phyloP scores from a whole-genome alignment of 2,329 filamentous ascomycete genomes.

The Fusarium xylarioides region DNA sequence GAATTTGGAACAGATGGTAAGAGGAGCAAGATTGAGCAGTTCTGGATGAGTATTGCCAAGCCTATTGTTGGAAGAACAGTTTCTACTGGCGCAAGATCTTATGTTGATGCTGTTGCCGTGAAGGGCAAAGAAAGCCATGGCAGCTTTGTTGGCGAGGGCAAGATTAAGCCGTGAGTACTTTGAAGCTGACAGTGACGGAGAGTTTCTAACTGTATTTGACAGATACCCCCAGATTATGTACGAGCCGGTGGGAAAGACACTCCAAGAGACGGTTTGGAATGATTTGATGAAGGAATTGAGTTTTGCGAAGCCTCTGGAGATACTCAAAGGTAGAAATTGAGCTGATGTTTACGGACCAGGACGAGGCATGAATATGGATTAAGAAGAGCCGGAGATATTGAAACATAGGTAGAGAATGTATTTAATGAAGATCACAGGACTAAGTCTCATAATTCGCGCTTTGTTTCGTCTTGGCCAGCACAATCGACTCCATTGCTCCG shows the following conservation, averaged over 20 bases:
- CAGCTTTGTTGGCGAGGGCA: constrained; percentile 39
- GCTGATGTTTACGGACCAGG: too few relatives aligned
- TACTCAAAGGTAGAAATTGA: constrained; percentile 5
- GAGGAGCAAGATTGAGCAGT: constrained; percentile 15
- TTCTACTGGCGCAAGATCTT: constrained; percentile 32
- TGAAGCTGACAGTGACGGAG: neutral
- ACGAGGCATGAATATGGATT: too few relatives aligned
- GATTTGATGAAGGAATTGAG: constrained; percentile 37
- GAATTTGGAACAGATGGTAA: constrained; percentile 48
- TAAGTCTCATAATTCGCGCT: neutral
- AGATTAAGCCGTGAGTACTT: constrained; percentile 38
- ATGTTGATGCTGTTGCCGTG: constrained; percentile 35
- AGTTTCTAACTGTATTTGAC: neutral
- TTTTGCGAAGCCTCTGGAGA: constrained; percentile 26
- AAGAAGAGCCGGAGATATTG: neutral
- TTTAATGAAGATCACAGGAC: neutral
- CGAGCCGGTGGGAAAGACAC: constrained; percentile 14
- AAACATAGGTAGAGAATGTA: neutral
- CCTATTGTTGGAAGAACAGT: constrained; percentile 19
- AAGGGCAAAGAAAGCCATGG: constrained; percentile 39
- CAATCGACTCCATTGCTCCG: neutral
- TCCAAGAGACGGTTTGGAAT: constrained; percentile 34
- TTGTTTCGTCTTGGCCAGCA: neutral
- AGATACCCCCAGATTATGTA: constrained; percentile 37
- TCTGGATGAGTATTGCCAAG: constrained; percentile 19